Percentiles rank a stretch among this genome's conserved stretches.
Conservation (phyloP, 2,329 filamentous ascomycete species). For the Pyricularia pennisetigena region DNA sequence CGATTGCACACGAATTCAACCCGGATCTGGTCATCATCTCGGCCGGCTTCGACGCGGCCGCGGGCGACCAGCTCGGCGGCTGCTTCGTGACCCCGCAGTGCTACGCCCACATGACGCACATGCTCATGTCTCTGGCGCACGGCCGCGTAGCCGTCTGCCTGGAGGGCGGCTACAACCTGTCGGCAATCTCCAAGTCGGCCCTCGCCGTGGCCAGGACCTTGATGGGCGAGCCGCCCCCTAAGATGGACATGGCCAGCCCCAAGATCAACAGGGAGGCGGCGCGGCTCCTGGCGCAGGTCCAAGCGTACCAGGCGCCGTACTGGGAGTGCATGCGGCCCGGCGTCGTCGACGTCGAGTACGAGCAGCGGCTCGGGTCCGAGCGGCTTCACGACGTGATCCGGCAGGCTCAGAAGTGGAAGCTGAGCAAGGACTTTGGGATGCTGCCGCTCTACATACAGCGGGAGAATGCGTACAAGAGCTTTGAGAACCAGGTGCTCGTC, state of each 20-base stretch:
- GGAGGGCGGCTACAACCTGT: constrained; percentile 91
- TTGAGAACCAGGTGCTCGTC: constrained; percentile 77
- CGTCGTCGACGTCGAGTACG: constrained; percentile 41
- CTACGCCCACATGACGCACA: constrained; percentile 98
- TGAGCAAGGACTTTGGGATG: constrained; percentile 70
- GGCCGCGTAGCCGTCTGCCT: constrained; percentile 89
- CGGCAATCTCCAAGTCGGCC: constrained; percentile 86
- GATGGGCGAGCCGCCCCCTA: constrained; percentile 84
- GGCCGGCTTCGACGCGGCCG: constrained; percentile 91
- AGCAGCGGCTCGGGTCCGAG: constrained; percentile 42
- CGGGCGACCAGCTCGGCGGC: constrained; percentile 83
- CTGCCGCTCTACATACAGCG: constrained; percentile 71
- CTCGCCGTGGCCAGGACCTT: constrained; percentile 84
- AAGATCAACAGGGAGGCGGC: constrained; percentile 48
- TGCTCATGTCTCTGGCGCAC: constrained; percentile 89
- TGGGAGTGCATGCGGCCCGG: constrained; percentile 83
- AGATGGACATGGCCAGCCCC: constrained; percentile 36
- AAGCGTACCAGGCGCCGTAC: constrained; percentile 55
- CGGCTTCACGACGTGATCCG: constrained; percentile 75
- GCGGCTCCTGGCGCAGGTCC: constrained; percentile 46
- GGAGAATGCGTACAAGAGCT: constrained; percentile 61
- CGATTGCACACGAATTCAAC: constrained; percentile 85
- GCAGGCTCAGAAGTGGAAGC: constrained; percentile 59
- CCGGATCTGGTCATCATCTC: constrained; percentile 93
- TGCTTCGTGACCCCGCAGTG: constrained; percentile 87